These are phyloP conservation scores for Neonectria punicea DNA, from an alignment of 2,329 filamentous ascomycete genomes.

Conservation along the genomic window DNA sequence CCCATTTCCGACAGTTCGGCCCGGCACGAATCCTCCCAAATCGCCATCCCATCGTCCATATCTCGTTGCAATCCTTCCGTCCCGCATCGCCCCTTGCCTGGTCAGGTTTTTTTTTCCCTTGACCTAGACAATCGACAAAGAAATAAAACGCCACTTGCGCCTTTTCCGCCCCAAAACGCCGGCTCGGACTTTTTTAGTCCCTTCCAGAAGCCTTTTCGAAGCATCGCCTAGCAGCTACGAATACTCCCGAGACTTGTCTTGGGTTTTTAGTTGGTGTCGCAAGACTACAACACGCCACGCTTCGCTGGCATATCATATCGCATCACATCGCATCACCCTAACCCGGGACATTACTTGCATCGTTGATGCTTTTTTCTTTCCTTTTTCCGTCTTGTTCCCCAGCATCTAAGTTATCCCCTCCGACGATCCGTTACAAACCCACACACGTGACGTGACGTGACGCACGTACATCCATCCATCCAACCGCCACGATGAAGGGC, in stretches of 20 bases:
- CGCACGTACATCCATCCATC: too few species aligned
- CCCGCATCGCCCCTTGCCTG: neutral
- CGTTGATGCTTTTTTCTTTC: too few species aligned
- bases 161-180: neutral
- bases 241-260: neutral
- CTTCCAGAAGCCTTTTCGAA: slow-evolving; percentile 1
- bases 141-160: slow-evolving; percentile 14
- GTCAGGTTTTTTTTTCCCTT: neutral
- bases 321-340: neutral
- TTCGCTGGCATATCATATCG: too few species aligned
- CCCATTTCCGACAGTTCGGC: neutral
- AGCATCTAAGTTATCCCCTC: too few species aligned
- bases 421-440: neutral
- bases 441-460: slow-evolving; percentile 1
- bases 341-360: neutral
- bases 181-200: slow-evolving; percentile 5
- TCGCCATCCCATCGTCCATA: neutral
- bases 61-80: neutral
- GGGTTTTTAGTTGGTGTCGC: neutral
- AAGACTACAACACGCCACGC: neutral
- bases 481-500: slow-evolving; percentile 10
- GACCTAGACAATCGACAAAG: neutral
- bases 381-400: neutral
- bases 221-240: neutral
- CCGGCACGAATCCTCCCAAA: neutral